Evolutionary conservation across 345 rosid genomes (phyloP), one percentile per base, ranked within the genome.

Genomic region (Eucalyptus coolabah): DNA sequence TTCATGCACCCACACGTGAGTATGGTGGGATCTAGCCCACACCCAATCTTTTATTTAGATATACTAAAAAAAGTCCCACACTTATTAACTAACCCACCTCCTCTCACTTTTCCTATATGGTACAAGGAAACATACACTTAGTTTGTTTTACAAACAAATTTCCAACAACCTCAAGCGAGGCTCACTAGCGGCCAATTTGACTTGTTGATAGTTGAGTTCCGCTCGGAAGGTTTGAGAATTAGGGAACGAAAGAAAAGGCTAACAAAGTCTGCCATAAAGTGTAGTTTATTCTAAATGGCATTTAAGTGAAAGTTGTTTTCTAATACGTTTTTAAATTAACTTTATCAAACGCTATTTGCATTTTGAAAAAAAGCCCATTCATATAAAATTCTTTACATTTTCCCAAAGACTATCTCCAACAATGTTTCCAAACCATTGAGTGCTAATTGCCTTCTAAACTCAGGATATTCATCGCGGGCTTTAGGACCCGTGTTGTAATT

Each of bases 181-280:
- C 30, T 56, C 13, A 23, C 13, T 56, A 8, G 6, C 1, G 3
- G 30, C 30, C 30, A 24, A 24, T 56, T 56, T 9, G 13, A 24
- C 14, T 2, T 56, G 63, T 4, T 2, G 6, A 24, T 1, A 24
- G 6, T 23, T 10, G 14, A 24, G 14, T 56, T 2, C 30, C 0
- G 1, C 6, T 2, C 0, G 13, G 13, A 56, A 56, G 30, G 30
- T 56, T 56, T 24, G 63, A 56, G 3, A 23, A 56, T 53, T 53
- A 53, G 11, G 26, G 1, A 19, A 53, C 2, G 0, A 53, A 53
- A 53, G 26, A 53, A 53, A 53, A 53, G 1, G 26, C 59, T 53
- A 51, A 51, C 56, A 54, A 54, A 54, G 63, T 10, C 63, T 13
- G 0, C 0, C 4, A 6, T 7, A 56, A 56, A 56, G 63, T 56